Percentiles rank a stretch among this genome's conserved stretches.
These are phyloP conservation scores for Corrigiola litoralis DNA, from an alignment of 179 eudicot genomes.

Conservation along the genomic window DNA sequence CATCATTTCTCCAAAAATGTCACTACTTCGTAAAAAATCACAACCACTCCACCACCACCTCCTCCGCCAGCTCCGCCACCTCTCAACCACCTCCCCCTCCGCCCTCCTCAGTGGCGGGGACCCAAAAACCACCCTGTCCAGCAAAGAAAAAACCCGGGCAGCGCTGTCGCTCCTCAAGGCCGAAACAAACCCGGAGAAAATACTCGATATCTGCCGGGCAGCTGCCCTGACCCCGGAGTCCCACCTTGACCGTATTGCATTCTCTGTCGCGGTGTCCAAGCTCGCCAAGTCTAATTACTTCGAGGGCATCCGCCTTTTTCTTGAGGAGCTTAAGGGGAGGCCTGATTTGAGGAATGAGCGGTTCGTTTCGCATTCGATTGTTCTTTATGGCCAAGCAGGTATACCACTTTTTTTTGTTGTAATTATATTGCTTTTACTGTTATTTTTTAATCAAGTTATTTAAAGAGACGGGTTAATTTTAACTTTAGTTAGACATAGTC, in stretches of 20 bases:
- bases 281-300: slow-evolving; percentile 41
- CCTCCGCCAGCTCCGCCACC: neutral
- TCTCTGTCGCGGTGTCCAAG: slow-evolving; percentile 55
- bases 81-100: slow-evolving; percentile 27
- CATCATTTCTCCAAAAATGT: too few species aligned
- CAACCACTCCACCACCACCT: slow-evolving; percentile 23
- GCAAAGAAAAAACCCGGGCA: slow-evolving; percentile 57
- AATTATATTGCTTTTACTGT: too few species aligned
- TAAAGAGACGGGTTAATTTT: neutral
- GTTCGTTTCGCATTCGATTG: slow-evolving; percentile 50
- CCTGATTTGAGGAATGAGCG: slow-evolving; percentile 54
- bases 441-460: too few species aligned
- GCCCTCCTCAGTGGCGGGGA: slow-evolving; percentile 43
- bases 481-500: too few species aligned
- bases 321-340: slow-evolving; percentile 52
- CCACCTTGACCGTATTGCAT: slow-evolving; percentile 71
- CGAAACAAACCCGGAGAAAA: slow-evolving; percentile 65
- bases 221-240: slow-evolving; percentile 63
- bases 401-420: neutral
- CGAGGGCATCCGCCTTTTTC: slow-evolving; percentile 46
- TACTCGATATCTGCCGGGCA: slow-evolving; percentile 66
- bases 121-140: slow-evolving; percentile 34
- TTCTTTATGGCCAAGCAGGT: slow-evolving; percentile 64
- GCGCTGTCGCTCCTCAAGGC: slow-evolving; percentile 55
- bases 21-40: slow-evolving; percentile 13